Evolutionary conservation across 176 grass and related monocot genomes (phyloP), one percentile per base, ranked within the genome.

Genomic region (Musa itinerans): DNA sequence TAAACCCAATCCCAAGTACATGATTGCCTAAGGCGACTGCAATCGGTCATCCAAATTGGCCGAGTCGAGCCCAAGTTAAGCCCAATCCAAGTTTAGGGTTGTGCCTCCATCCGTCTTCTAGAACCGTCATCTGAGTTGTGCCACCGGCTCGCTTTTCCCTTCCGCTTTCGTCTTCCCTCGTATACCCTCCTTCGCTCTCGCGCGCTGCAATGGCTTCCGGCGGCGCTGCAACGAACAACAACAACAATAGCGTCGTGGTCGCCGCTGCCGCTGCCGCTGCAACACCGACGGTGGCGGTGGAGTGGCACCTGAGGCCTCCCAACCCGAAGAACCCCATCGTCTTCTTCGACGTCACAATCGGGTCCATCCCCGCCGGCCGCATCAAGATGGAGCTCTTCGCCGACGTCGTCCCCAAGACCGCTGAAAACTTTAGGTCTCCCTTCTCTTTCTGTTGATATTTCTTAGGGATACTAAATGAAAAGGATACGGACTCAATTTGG

Each of bases 301-400:
- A 98, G 68, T 98, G 94, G 94, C 94, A 98, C 86, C 84, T 87
- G 78, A 76, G 90, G 84, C 94, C 88, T 61, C 83, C 82, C 23
- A 93, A 93, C 84, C 84, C 88, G 25, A 98, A 98, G 82, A 98
- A 98, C 78, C 90, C 94, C 34, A 81, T 98, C 67, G 88, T 93
- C 24, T 98, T 98, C 90, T 98, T 98, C 79, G 90, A 94, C 72
- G 95, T 98, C 19, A 98, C 95, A 56, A 98, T 98, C 65, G 95
- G 95, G 2, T 90, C 95, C 82, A 98, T 98, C 75, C 90, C 95
- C 21, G 90, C 95, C 9, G 90, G 88, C 14, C 95, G 90, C 67
- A 91, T 98, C 88, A 98, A 98, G 90, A 98, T 98, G 95, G 95
- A 98, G 81, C 88, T 98, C 71, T 98, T 98, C 54, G 90, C 88